These are phyloP conservation scores for Litsea cubeba DNA, from an alignment of 164 flowering plant genomes.

Conservation along the genomic window DNA sequence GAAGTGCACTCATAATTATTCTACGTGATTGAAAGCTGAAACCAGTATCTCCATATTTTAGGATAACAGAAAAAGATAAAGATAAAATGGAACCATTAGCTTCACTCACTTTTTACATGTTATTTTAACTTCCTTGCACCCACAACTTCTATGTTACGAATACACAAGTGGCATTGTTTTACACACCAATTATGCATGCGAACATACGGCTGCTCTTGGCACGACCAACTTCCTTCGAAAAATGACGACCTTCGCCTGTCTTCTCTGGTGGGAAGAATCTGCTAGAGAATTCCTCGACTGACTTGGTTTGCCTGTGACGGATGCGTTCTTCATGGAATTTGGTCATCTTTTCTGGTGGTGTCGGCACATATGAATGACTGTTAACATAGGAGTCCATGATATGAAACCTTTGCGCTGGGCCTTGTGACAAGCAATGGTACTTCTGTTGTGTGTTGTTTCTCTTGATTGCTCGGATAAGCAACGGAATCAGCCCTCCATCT, in stretches of 20 bases:
- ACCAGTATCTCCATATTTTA: background rate
- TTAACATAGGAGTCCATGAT: background rate
- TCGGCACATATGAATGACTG: background rate
- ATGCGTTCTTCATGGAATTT: background rate
- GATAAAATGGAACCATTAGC: too few species aligned
- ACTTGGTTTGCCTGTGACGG: conserved; percentile 2
- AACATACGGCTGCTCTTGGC: conserved; percentile 10
- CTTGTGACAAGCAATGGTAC: conserved; percentile 10
- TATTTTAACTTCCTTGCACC: background rate
- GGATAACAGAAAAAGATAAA: too few species aligned
- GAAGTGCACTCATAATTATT: background rate
- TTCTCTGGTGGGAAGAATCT: conserved; percentile 6
- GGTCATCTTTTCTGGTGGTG: background rate
- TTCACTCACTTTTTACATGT: background rate
- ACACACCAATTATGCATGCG: conserved; percentile 9
- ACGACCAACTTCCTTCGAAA: conserved; percentile 1
- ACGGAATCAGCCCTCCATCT: conserved; percentile 20
- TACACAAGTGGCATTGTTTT: background rate
- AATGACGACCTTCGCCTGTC: background rate
- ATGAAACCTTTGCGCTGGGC: conserved; percentile 1
- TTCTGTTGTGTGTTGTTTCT: conserved; percentile 9
- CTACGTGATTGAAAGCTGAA: background rate
- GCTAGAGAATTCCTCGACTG: conserved; percentile 1
- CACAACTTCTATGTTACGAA: background rate
- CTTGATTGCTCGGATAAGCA: conserved; percentile 14